phyloP scores from a whole-genome alignment of 345 rosid genomes.

The Odontarrhena argentea region DNA sequence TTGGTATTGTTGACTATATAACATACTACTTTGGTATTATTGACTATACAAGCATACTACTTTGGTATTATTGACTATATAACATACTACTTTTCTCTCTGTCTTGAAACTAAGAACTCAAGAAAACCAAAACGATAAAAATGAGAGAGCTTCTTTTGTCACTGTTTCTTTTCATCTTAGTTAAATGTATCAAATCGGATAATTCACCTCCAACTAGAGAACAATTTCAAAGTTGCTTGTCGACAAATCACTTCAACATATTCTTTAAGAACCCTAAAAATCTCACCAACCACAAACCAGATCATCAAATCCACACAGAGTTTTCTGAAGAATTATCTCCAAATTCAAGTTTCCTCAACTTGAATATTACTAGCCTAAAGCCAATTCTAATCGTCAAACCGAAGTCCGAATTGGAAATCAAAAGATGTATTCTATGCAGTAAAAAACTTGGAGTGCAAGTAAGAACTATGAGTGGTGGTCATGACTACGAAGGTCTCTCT shows the following conservation, averaged over 20 bases:
- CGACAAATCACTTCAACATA: neutral
- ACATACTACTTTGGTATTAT: no score
- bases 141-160: constrained; percentile 29
- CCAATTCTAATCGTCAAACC: constrained; percentile 53
- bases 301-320: constrained; percentile 13
- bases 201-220: constrained; percentile 31
- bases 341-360: constrained; percentile 23
- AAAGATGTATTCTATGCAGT: constrained; percentile 48
- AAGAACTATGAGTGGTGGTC: constrained; percentile 70
- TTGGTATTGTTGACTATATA: no score
- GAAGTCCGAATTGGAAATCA: constrained; percentile 46
- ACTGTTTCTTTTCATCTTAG: constrained; percentile 21
- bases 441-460: constrained; percentile 46
- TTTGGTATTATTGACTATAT: no score
- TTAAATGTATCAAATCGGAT: constrained; percentile 9
- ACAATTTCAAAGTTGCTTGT: constrained; percentile 35
- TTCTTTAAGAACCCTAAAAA: neutral
- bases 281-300: neutral
- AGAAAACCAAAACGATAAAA: constrained; percentile 7
- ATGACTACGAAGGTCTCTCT: constrained; percentile 73
- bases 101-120: constrained; percentile 34
- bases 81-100: neutral
- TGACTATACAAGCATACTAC: no score
- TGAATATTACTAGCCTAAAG: constrained; percentile 43
- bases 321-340: constrained; percentile 23